Conservation (phyloP, 192 early-diverging fungal genomes). For the Backusella parvicylindrica region DNA sequence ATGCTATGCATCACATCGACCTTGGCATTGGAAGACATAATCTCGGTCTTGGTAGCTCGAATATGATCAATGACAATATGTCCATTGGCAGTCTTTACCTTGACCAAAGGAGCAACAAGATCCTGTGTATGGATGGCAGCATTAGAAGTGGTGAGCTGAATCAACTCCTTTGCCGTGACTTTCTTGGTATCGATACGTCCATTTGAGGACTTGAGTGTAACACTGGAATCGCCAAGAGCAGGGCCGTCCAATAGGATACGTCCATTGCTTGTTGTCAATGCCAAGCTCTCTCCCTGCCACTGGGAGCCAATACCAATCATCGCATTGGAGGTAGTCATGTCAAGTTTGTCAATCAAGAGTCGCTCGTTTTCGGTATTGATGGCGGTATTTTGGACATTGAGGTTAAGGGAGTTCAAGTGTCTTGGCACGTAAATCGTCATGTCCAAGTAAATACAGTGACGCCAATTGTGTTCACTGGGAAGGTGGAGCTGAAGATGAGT, state of each 20-base stretch:
- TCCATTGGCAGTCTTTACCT: neutral
- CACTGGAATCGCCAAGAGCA: neutral
- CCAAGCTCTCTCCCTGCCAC: neutral
- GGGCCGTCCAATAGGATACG: neutral
- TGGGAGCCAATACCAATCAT: neutral
- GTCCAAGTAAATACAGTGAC: neutral
- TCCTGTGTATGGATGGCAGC: neutral
- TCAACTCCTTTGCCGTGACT: neutral
- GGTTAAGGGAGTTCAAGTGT: neutral
- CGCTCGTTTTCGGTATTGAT: neutral
- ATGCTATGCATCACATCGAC: neutral
- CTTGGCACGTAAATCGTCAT: neutral
- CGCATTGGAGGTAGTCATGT: neutral
- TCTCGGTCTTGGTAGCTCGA: neutral
- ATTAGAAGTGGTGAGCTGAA: neutral
- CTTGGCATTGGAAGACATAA: neutral
- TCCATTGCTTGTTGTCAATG: neutral
- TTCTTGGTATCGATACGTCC: neutral
- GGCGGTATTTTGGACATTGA: neutral
- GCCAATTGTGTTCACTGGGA: neutral
- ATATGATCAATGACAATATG: neutral
- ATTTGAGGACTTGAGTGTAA: neutral
- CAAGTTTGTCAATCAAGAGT: neutral
- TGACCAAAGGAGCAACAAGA: neutral
- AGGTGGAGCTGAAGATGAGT: neutral